These are phyloP conservation scores for Elymus sibiricus DNA, from an alignment of 176 grass and related monocot genomes.

Conservation along the genomic window DNA sequence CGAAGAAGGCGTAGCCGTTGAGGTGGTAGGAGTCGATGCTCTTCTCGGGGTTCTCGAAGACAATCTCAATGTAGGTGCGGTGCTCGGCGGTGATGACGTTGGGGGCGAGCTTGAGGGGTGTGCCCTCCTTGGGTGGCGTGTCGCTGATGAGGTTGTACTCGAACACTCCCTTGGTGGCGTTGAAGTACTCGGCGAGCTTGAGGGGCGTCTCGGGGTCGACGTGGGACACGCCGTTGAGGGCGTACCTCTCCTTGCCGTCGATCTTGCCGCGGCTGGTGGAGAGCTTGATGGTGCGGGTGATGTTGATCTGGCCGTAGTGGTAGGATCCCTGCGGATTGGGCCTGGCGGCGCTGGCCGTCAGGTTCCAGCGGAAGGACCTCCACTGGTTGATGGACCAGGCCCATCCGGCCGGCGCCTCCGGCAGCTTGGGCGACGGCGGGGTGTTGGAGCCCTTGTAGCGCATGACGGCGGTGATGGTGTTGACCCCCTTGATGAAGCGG, in stretches of 20 bases:
- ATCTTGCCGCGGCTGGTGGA: slow-evolving; percentile 28
- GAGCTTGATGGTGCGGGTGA: slow-evolving; percentile 92
- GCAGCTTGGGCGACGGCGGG: slow-evolving; percentile 51
- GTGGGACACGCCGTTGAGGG: slow-evolving; percentile 87
- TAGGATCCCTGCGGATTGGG: slow-evolving; percentile 98
- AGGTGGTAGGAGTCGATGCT: slow-evolving; percentile 71
- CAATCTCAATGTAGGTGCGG: slow-evolving; percentile 82
- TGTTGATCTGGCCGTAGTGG: slow-evolving; percentile 95
- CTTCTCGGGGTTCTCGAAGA: slow-evolving; percentile 92
- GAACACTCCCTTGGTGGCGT: slow-evolving; percentile 59
- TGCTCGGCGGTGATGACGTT: slow-evolving; percentile 63
- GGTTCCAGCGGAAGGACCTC: slow-evolving; percentile 93
- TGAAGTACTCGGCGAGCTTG: slow-evolving; percentile 97
- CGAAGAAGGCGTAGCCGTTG: slow-evolving; percentile 89
- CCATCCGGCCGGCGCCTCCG: slow-evolving; percentile 64
- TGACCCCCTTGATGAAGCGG: slow-evolving; percentile 69
- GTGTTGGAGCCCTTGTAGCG: slow-evolving; percentile 63
- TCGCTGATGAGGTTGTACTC: slow-evolving; percentile 76
- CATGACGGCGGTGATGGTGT: slow-evolving; percentile 39
- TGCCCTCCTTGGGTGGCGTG: slow-evolving; percentile 26
- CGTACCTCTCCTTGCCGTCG: slow-evolving; percentile 62
- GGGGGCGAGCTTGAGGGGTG: slow-evolving; percentile 38
- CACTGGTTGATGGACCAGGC: slow-evolving; percentile 92
- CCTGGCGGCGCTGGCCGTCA: slow-evolving; percentile 87
- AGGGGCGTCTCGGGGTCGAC: slow-evolving; percentile 54